These are phyloP conservation scores for Trichoderma breve DNA, from an alignment of 2,329 filamentous ascomycete genomes.

Conservation along the genomic window DNA sequence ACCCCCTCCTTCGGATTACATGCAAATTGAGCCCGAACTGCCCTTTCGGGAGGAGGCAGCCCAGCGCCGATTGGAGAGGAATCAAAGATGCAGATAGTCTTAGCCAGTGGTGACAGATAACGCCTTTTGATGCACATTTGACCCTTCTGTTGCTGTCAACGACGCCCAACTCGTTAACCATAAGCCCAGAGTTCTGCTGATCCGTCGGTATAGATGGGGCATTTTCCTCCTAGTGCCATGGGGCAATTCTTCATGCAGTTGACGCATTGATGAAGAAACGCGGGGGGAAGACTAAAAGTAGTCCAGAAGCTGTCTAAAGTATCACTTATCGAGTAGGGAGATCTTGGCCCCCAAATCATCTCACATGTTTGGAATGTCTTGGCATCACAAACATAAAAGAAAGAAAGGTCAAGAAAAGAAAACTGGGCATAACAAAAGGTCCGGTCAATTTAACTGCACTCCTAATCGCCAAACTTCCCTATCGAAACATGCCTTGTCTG, in stretches of 20 bases:
- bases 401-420: not conserved
- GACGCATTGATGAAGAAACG: not conserved
- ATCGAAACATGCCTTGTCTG: slow-evolving; percentile 43
- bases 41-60: not conserved
- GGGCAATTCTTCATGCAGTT: not conserved
- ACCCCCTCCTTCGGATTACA: slow-evolving; percentile 6
- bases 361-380: not conserved
- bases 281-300: not conserved
- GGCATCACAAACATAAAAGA: not conserved
- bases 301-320: not conserved
- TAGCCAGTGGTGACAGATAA: not conserved
- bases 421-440: slow-evolving; percentile 23
- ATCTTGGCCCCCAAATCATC: not conserved
- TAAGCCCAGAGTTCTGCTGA: not conserved
- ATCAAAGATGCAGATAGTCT: not conserved
- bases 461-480: slow-evolving; percentile 52
- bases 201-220: not conserved
- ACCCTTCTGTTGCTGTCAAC: not conserved
- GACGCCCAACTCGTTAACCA: not conserved
- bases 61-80: not conserved
- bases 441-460: slow-evolving; percentile 46
- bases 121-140: not conserved
- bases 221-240: not conserved
- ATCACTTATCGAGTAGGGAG: not conserved
- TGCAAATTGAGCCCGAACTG: not conserved